A percentile compares a stretch with the other conserved stretches of the same genome.
These are phyloP conservation scores for Penicillium ochrochloron DNA, from an alignment of 495 filamentous ascomycete genomes.

Conservation along the genomic window DNA sequence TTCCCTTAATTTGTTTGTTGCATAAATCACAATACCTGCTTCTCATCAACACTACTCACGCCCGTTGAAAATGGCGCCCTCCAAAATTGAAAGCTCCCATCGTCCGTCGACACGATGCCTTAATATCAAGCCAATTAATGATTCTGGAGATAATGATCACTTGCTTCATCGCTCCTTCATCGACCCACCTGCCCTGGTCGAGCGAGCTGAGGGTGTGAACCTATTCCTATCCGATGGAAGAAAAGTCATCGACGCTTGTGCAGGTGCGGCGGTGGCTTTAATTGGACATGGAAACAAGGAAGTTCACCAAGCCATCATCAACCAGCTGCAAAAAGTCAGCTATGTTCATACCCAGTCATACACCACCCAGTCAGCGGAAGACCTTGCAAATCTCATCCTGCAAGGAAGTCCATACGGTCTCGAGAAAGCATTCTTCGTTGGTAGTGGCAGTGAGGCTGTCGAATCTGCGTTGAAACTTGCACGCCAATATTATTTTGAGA, in stretches of 20 bases:
- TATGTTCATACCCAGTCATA: slow-evolving; percentile 5
- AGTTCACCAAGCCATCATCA: slow-evolving; percentile 5
- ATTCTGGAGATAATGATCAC: not conserved
- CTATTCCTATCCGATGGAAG: slow-evolving; percentile 2
- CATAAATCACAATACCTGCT: not conserved
- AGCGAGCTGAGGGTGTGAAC: slow-evolving; percentile 2
- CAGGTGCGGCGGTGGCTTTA: not conserved
- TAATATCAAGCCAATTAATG: not conserved
- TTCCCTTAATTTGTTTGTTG: not conserved
- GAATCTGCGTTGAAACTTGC: not conserved
- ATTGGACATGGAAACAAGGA: slow-evolving; percentile 6
- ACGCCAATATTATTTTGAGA: slow-evolving; percentile 1
- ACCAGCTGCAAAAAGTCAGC: slow-evolving; percentile 5
- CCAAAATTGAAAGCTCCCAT: not conserved
- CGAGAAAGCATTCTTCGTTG: not conserved
- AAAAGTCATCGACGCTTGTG: slow-evolving; percentile 1
- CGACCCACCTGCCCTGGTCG: not conserved
- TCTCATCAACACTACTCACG: not conserved
- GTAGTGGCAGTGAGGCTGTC: not conserved
- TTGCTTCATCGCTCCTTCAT: not conserved
- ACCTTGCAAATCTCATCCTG: slow-evolving; percentile 4
- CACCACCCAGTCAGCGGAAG: slow-evolving; percentile 1
- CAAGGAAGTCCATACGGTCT: not conserved
- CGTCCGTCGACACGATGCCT: not conserved
- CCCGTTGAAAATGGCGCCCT: not conserved